Base-by-base conservation (phyloP, 441 rosid genomes). In the Melastoma candidum region DNA sequence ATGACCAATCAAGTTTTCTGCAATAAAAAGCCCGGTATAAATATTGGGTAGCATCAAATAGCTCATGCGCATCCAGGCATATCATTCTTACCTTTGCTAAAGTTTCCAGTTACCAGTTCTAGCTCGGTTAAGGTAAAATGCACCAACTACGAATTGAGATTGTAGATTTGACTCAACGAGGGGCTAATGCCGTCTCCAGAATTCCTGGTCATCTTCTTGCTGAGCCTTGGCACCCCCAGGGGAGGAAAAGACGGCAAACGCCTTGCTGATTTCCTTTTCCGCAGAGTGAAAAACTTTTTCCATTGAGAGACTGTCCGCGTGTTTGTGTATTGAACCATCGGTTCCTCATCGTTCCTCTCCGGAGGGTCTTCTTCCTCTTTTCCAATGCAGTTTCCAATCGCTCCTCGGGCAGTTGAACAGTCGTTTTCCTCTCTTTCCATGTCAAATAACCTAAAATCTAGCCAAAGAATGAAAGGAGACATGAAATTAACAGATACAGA, bases 1-100 rank as follows among this genome's bases (percentile, higher is more conserved):
- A 67, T 61, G 74, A 27, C 97, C 95, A 45, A 90, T 86, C 45
- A 90, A 47, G 65, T 90, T 90, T 46, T 74, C 97, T 87, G 47
- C 66, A 67, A 51, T 53, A 56, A 64, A 65, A 27, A 63, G 52
- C 49, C 43, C 49, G n/a, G 26, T 53, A 36, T 43, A 57, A 13
- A 12, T 9, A 45, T 39, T 49, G 11, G 9, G n/a, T 10, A 12
- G 12, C 17, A 54, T 1, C 32, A 1, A 7, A 12, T 39, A 10
- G 44, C 22, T 7, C 5, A 9, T 10, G 25, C 26, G 12, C 12
- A 13, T 54, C 9, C 3, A 7, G 12, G 7, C n/a, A 2, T n/a
- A 44, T 44, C 27, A 12, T 25, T 53, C 25, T 17, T 48, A 87
- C 97, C 87, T 0, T 52, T 69, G 70, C 68, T 80, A 65, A 90